Evolutionary conservation across 2,329 filamentous ascomycete species (phyloP), one percentile per base, ranked within the genome.

Genomic region (Gnomoniopsis sp.): DNA sequence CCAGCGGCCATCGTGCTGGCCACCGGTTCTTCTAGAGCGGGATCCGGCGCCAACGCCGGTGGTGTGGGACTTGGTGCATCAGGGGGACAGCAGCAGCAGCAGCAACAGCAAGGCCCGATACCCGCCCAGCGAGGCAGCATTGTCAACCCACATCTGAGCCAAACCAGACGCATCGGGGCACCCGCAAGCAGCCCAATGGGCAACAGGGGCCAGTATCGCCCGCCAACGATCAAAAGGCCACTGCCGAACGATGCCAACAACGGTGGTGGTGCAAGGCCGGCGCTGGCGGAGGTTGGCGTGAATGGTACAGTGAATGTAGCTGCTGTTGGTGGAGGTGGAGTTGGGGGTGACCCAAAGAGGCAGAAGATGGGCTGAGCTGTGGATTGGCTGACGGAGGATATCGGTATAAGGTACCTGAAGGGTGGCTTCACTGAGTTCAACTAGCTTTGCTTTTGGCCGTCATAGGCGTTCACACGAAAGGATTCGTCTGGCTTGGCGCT

Each of bases 121-220:
- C 19, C 63, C 49, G 60, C 54, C 7, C 49, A 58, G 12, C 70
- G 74, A 36, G 75, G 76, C 8, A 79, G 76, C 59, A 68, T 80
- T 2, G 67, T 79, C 47, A 85, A 86, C 64, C 80, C 83, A 4
- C 76, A 80, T 11, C 66, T 86, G 0, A 82, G 84, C 57, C 74
- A 80, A 3, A 67, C 79, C 8, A 77, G 85, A 38, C 79, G 82
- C 53, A 87, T 88, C 57, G 85, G 85, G 0, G 84, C 79, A 0
- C 85, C 85, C 0, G 77, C 76, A 0, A 76, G 75, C n/a, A 87
- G 83, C 67, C 84, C 84, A 12, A 74, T 86, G 47, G 78, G 74
- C 10, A 88, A 87, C 65, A 74, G 84, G 34, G 75, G 75, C n/a
- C 78, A 79, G 63, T 88, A 86, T 63, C 79, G 79, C 17, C 84